Evolutionary conservation across 2,329 filamentous ascomycete genomes (phyloP), one percentile per base, ranked within the genome.

Genomic region (Hortaea werneckii): DNA sequence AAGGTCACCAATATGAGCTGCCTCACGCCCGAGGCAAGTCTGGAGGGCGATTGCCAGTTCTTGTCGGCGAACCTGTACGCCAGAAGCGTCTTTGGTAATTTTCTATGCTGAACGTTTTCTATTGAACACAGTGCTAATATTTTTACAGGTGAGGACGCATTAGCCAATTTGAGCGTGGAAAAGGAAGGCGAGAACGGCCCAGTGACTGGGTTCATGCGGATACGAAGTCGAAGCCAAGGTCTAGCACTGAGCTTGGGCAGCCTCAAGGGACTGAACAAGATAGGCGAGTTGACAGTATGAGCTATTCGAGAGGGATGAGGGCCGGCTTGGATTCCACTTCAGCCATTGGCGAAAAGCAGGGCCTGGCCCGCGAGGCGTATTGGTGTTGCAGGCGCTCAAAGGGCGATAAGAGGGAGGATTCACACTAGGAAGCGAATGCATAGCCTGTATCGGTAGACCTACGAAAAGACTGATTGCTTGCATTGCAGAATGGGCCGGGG

Each of bases 1-100:
- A 87, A 88, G 50, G 90, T 85, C 65, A 98, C 92, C 44, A 96
- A 98, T 69, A 98, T 98, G 92, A 92, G 83, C 65, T 98, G 92
- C 67, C 71, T 98, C 60, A 98, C 92, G 5, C 92, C 92, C 3
- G 92, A 96, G 63, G 92, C 90, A 26, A 94, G 88, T 49, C 78
- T 98, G 65, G 90, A 95, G 75, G 92, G 92, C 43, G 92, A 98
- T 61, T 98, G 92, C 65, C 89, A 95, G 63, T 98, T 98, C 75
- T 69, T 98, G 65, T 95, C 89, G 63, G 92, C 92, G 13, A 98
- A 98, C 62, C 71, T 98, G 35, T 98, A 98, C 63, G 92, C 92
- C 51, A 81, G 87, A 59, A 96, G 89, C 65, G 90, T 98, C 42
- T 98, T 98, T 66, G 92, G 92, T 98, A 83, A 74, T 88, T 78